Base-by-base conservation (phyloP, 2,329 filamentous ascomycete genomes). In the Gremmenia infestans region DNA sequence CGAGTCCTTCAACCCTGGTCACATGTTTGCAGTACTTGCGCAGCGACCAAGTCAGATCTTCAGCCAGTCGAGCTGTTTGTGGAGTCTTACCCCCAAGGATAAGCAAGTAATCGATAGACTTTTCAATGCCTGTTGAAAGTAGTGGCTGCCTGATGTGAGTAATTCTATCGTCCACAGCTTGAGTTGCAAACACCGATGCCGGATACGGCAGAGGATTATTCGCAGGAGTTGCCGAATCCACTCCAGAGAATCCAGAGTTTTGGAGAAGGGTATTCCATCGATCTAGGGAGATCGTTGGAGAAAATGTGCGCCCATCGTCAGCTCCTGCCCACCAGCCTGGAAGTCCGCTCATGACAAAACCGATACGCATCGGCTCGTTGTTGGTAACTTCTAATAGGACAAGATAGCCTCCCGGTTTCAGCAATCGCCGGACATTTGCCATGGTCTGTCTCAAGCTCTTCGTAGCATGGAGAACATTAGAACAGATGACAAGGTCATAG, bases 111-210 rank as follows among this genome's bases (percentile, higher is more conserved):
- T 22, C 9, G n/a, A 52, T 48, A 23, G 15, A 12, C 5, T 37
- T 39, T 2, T 52, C 32, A 15, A 43, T 15, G 23, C 35, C 5
- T 9, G 22, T 11, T 35, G 40, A 40, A 7, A 25, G 49, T 2
- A 72, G 50, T 2, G 71, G 71, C 14, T 64, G 48, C 1, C 69
- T 67, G 9, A 72, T 50, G 23, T 65, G 60, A 2, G 50, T 48
- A 6, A 71, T 42, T 2, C 58, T 59, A 5, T 67, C 57, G 55
- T 73, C 67, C 1, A 72, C 62, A 1, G 72, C 72, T 45, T 73
- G 72, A 1, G 69, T 59, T 2, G 66, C 46, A 47, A 72, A 65
- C 2, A 72, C 62, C 5, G 65, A 66, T 2, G 63, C 60, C 0
- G 50, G 52, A 15, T n/a, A 46, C 11, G 43, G 19, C 4, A 57